Percentiles rank a stretch among this genome's conserved stretches.
These are phyloP conservation scores for Cercophora scortea DNA, from an alignment of 495 filamentous ascomycete genomes.

Conservation along the genomic window DNA sequence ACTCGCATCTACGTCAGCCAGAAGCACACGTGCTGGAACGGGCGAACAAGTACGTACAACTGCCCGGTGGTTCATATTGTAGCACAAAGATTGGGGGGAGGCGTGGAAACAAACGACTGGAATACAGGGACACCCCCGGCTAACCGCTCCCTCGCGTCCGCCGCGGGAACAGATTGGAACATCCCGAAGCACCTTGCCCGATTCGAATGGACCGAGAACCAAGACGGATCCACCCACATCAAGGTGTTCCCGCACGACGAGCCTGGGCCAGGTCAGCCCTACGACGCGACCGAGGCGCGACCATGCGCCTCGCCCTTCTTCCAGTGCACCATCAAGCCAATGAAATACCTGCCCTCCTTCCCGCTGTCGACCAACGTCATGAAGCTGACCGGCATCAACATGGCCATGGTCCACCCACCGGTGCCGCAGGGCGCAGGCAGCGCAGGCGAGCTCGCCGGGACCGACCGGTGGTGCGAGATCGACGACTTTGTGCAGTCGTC, in stretches of 20 bases:
- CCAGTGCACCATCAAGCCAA: slow-evolving; percentile 30
- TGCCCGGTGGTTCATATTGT: not conserved
- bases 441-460: slow-evolving; percentile 24
- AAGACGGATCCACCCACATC: slow-evolving; percentile 27
- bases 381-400: slow-evolving; percentile 25
- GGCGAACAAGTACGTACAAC: slow-evolving; percentile 23
- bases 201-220: slow-evolving; percentile 37
- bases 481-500: slow-evolving; percentile 13
- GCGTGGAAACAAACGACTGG: too few relatives aligned
- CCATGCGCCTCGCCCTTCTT: slow-evolving; percentile 33
- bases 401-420: slow-evolving; percentile 35
- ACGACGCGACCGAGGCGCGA: slow-evolving; percentile 14
- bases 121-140: too few relatives aligned
- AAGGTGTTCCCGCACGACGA: slow-evolving; percentile 34
- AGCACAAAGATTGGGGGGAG: too few relatives aligned
- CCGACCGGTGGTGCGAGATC: slow-evolving; percentile 25
- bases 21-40: slow-evolving; percentile 40
- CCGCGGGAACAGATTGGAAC: slow-evolving; percentile 36
- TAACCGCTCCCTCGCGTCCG: too few relatives aligned
- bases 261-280: not conserved
- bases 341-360: slow-evolving; percentile 33
- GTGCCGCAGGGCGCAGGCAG: slow-evolving; percentile 26
- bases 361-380: slow-evolving; percentile 29
- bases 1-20: slow-evolving; percentile 45
- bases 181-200: slow-evolving; percentile 47